These are phyloP conservation scores for Haplographium delicatum DNA, from an alignment of 495 filamentous ascomycete species.

Conservation along the genomic window DNA sequence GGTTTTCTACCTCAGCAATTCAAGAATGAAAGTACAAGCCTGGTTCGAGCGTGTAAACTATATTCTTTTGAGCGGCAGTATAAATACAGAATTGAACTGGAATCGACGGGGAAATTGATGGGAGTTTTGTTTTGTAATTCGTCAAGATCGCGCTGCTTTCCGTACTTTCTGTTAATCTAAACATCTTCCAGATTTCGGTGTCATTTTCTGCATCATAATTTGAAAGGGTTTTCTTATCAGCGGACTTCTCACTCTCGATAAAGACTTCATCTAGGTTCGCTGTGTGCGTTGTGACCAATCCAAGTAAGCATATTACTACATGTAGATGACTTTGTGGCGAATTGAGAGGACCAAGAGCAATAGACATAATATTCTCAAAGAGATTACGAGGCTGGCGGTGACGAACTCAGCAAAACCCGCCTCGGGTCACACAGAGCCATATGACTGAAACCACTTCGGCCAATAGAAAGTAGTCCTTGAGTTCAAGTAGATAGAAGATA, in stretches of 20 bases:
- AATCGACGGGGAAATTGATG: too few species aligned
- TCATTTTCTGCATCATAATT: slow-evolving; percentile 5
- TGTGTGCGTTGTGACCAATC: slow-evolving; percentile 4
- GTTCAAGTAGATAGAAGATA: too few species aligned
- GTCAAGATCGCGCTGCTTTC: background rate
- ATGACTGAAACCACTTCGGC: too few species aligned
- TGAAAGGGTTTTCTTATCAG: background rate
- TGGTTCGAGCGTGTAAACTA: too few species aligned
- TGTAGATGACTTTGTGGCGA: slow-evolving; percentile 3
- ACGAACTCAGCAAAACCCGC: too few species aligned
- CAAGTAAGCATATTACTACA: slow-evolving; percentile 7
- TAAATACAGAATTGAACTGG: too few species aligned
- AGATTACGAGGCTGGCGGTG: too few species aligned
- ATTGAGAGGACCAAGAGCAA: slow-evolving; percentile 2
- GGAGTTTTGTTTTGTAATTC: slow-evolving; percentile 3
- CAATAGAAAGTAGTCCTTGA: too few species aligned
- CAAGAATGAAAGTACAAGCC: too few species aligned
- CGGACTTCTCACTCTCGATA: slow-evolving; percentile 6
- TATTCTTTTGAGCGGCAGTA: too few species aligned
- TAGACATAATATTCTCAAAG: slow-evolving; percentile 5
- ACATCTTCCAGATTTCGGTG: slow-evolving; percentile 3
- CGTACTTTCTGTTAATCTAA: slow-evolving; percentile 1
- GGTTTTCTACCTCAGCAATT: too few species aligned
- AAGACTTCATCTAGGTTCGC: slow-evolving; percentile 3
- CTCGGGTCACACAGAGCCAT: too few species aligned